Evolutionary conservation across 345 rosid genomes (phyloP), one percentile per base, ranked within the genome.

Genomic region (Jatropha curcas): DNA sequence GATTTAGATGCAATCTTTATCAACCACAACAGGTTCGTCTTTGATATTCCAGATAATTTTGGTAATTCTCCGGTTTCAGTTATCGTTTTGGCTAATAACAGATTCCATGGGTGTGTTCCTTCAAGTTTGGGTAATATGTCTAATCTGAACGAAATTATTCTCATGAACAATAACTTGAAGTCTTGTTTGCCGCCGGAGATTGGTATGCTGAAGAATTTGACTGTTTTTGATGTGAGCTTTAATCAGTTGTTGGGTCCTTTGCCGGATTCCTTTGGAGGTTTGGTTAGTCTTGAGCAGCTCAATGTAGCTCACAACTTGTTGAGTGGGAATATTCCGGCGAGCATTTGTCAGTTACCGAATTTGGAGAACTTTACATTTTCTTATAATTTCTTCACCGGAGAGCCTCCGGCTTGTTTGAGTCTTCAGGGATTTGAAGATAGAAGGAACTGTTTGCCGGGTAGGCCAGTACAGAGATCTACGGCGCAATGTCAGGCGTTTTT

Each of bases 401-500:
- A 76, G 68, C 75, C 80, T 10, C 80, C 80, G 0, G 67, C 50
- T 11, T 76, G 80, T 55, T 68, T 75, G 63, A 60, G 55, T 14
- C 12, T 67, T 7, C n/a, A 33, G 62, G 78, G 28, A 8, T 68
- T 68, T 17, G 62, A 69, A 51, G 73, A 75, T 34, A 50, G 45
- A 50, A 68, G 61, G 73, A 75, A 68, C 60, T 75, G 69, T 30
- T 60, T 75, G 68, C 68, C 73, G 0, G 62, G 17, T 0, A 68
- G 78, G 39, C 78, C 73, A 4, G 1, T 20, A 0, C 78, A 75
- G 53, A 75, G 68, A 52, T 60, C 73, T 25, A 60, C 89, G 2
- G 65, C 72, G 7, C 87, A 87, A 77, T 94, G 98, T 80, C 80
- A 76, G 46, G 81, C 88, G 24, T 84, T 88, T 77, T 71, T 79